Conservation (phyloP, 2,329 filamentous ascomycete genomes). For the Alternaria novae-zelandiae region DNA sequence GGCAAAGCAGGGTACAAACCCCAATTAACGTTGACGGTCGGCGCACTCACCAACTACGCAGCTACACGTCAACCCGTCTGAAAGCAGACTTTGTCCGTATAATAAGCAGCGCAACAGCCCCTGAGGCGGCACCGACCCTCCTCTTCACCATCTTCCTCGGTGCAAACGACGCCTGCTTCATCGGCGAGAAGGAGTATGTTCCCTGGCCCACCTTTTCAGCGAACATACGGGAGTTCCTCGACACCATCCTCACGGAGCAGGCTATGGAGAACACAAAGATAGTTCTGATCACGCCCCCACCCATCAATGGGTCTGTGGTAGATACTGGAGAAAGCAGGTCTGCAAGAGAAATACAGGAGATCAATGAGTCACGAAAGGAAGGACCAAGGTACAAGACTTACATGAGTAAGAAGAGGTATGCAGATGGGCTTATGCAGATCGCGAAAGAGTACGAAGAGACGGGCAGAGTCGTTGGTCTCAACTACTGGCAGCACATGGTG, state of each 20-base stretch:
- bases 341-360: constrained; percentile 7
- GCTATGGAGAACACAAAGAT: constrained; percentile 42
- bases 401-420: constrained; percentile 49
- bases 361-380: constrained; percentile 16
- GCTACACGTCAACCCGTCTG: constrained; percentile 38
- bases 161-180: constrained; percentile 49
- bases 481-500: constrained; percentile 44
- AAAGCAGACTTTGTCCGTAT: constrained; percentile 33
- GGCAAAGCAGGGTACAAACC: constrained; percentile 30
- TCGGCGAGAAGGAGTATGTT: constrained; percentile 32
- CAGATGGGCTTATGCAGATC: constrained; percentile 47
- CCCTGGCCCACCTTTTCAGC: constrained; percentile 42
- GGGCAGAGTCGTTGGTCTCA: constrained; percentile 40
- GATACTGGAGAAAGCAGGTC: not conserved
- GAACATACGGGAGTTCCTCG: constrained; percentile 46
- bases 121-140: constrained; percentile 34
- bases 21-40: no score
- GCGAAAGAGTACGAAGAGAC: constrained; percentile 43
- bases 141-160: constrained; percentile 51
- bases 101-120: constrained; percentile 24
- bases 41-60: constrained; percentile 1
- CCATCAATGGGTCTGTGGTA: constrained; percentile 38
- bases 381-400: constrained; percentile 42
- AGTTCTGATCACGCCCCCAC: constrained; percentile 48
- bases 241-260: constrained; percentile 41